Evolutionary conservation across 345 rosid species (phyloP), one percentile per base, ranked within the genome.

Genomic region (Erysimum cheiranthoides): DNA sequence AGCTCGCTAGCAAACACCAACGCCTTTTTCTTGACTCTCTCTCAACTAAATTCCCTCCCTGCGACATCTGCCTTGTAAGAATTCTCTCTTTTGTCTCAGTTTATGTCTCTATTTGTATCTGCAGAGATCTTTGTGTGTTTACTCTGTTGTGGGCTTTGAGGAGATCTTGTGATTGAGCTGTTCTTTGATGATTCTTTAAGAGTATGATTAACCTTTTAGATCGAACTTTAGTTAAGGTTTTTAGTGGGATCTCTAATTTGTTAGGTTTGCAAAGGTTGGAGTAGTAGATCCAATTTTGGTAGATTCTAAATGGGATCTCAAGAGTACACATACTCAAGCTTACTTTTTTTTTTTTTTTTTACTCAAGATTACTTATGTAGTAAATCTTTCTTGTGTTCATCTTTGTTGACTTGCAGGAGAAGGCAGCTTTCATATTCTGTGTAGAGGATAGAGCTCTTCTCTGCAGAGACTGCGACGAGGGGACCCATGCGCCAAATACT

Each of bases 391-490:
- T 47, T 65, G 67, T 77, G 76, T 56, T 47, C 18, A 7, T 62
- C n/a, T 49, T 47, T 64, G 52, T 57, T 77, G 12, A 77, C 76
- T 77, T 75, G 51, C 90, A 95, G 97, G 99, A 92, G 82, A 95
- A 89, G 86, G 52, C 94, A 25, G 99, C 99, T 51, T 90, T 95
- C 85, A 92, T 92, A 60, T 95, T 92, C 84, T 95, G 99, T 71
- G 97, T 95, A 11, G 99, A 95, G 79, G 99, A 95, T 75, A 88
- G 97, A 76, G 97, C 97, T 17, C 93, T 95, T 36, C 85, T 95
- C 66, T 95, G 99, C 53, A 85, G 75, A 84, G 93, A 92, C 63
- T 95, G 99, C 4, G 97, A 95, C 28, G 90, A 88, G 52, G 85
- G 93, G 0, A 86, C 92, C 46, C 99, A 95, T 82, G 82, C 91